Conservation (phyloP, 2,329 filamentous ascomycete genomes). For the Curvularia verruculosa region DNA sequence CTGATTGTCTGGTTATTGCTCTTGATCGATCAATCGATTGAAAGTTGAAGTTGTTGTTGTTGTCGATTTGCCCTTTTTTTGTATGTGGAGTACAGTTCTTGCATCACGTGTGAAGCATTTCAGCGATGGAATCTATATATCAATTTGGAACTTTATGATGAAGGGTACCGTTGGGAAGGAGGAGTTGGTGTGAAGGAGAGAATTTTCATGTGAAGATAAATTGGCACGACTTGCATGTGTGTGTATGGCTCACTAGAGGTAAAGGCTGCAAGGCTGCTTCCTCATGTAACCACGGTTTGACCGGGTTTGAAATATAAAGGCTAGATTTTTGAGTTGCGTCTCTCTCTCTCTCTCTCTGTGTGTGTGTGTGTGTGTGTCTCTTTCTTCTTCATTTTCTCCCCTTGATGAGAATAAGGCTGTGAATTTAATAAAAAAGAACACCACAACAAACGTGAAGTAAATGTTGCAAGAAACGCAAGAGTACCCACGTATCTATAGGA, state of each 20-base stretch:
- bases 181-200: not conserved
- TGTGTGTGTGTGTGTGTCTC: no score
- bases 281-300: not conserved
- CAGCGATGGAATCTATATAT: constrained; percentile 13
- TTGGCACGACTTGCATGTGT: constrained; percentile 4
- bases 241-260: not conserved
- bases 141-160: not conserved
- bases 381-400: not conserved
- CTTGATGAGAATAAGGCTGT: no score
- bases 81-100: not conserved
- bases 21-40: not conserved
- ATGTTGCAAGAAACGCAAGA: no score
- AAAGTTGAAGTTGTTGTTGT: no score
- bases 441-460: no score
- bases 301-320: not conserved
- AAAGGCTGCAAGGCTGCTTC: no score
- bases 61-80: not conserved
- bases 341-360: no score
- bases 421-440: no score
- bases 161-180: not conserved
- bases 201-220: not conserved
- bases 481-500: not conserved
- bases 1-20: not conserved
- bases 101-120: constrained; percentile 14
- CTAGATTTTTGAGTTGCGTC: not conserved